Base-by-base conservation (phyloP, 2,329 filamentous ascomycete genomes). In the Fusarium redolens region DNA sequence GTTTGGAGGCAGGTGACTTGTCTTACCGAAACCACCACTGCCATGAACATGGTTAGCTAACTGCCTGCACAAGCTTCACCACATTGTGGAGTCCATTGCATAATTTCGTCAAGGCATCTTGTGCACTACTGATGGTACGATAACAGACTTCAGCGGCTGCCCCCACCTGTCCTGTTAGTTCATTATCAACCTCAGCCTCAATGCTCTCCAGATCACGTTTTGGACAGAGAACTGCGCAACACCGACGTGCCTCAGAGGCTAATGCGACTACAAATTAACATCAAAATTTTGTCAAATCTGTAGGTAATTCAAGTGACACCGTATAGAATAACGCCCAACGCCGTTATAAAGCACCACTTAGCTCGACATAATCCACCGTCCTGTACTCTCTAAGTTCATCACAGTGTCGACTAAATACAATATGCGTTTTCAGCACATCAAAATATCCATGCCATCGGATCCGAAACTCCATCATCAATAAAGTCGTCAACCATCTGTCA, bases 361-460 rank as follows among this genome's bases (percentile, higher is more conserved):
- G 20, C 30, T 10, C 17, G 5, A 28, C 25, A 14, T 28, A 5
- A 28, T 28, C 22, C 43, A 20, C 18, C 6, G 15, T 22, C 2
- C 14, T 20, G 47, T 25, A 25, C 15, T 35, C 30, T 35, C 12
- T 8, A 5, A 11, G 17, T 9, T 7, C 31, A 25, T 25, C 14
- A 15, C 17, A 13, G 14, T 2, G 18, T 25, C 4, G 11, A 3
- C 17, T 10, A 7, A 11, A 25, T 5, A 0, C n/a, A 18, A 8
- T 22, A 18, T 7, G 1, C 14, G 11, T 3, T 7, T 5, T 1
- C 1, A 28, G 15, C 12, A 9, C 7, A 7, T 60, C 25, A 73
- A 3, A 71, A 55, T 5, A 71, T 41, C 71, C 71, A 73, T 14
- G 55, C n/a, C 66, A 68, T 58, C 0, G 66, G 38, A 7, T 71